phyloP scores from a whole-genome alignment of 2,329 filamentous ascomycete genomes.

The Bipolaris victoriae region DNA sequence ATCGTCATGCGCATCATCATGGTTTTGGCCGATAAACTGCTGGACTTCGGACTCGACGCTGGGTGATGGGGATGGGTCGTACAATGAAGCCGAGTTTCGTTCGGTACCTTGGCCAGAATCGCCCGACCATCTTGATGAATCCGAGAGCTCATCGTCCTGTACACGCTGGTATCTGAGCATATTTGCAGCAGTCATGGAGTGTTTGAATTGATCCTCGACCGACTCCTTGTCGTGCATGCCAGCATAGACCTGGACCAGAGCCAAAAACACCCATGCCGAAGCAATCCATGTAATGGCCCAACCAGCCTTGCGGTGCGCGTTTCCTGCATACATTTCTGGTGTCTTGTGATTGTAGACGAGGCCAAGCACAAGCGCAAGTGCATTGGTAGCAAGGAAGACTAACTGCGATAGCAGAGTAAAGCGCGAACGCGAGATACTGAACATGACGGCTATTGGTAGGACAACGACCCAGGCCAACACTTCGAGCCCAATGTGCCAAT shows the following conservation, averaged over 20 bases:
- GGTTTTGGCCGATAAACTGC: conserved; percentile 47
- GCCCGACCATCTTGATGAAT: conserved; percentile 48
- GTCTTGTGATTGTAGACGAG: conserved; percentile 75
- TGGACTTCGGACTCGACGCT: conserved; percentile 56
- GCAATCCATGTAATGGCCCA: conserved; percentile 81
- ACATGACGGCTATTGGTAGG: conserved; percentile 78
- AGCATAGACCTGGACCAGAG: conserved; percentile 67
- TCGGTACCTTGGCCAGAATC: conserved; percentile 71
- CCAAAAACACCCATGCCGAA: conserved; percentile 71
- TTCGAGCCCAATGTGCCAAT: conserved; percentile 75
- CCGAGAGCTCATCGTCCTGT: conserved; percentile 34
- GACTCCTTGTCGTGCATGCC: conserved; percentile 50
- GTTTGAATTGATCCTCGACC: conserved; percentile 23
- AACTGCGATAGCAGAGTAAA: conserved; percentile 74
- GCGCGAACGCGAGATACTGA: conserved; percentile 80
- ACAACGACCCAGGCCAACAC: conserved; percentile 73
- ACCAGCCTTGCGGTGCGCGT: conserved; percentile 85
- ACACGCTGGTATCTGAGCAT: conserved; percentile 50
- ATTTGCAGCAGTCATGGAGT: conserved; percentile 44
- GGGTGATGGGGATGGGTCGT: conserved; percentile 69
- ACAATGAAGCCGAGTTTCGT: conserved; percentile 68
- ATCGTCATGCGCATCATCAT: conserved; percentile 50
- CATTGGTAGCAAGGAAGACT: conserved; percentile 53
- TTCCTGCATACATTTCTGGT: conserved; percentile 84
- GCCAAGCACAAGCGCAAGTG: conserved; percentile 49